phyloP scores from a whole-genome alignment of 306 rosid species.

The Castanea sativa region DNA sequence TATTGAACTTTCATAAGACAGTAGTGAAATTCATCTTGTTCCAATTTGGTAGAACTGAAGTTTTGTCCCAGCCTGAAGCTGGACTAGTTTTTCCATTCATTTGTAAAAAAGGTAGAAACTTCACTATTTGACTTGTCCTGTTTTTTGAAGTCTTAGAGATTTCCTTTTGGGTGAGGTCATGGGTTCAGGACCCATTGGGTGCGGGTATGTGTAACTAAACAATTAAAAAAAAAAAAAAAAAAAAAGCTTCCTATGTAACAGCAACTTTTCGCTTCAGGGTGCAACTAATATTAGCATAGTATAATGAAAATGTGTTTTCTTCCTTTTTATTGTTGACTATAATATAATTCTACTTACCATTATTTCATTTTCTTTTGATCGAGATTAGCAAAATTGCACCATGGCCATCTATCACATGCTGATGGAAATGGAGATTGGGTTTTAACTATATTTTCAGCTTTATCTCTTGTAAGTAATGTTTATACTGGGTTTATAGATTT shows the following conservation, averaged over 20 bases:
- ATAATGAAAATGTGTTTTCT: not conserved
- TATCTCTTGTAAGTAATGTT: slow-evolving; percentile 73
- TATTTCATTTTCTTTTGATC: slow-evolving; percentile 15
- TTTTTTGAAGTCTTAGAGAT: not conserved
- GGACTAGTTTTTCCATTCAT: not conserved
- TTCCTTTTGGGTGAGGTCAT: not conserved
- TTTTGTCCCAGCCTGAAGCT: not conserved
- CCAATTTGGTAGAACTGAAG: not conserved
- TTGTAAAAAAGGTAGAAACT: not conserved
- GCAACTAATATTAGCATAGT: not conserved
- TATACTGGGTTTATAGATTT: not conserved
- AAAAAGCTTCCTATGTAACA: not conserved
- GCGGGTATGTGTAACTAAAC: too few species aligned
- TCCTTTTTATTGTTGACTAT: slow-evolving; percentile 17
- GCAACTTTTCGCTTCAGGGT: not conserved
- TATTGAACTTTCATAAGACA: not conserved
- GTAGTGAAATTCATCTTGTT: not conserved
- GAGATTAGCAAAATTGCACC: slow-evolving; percentile 85
- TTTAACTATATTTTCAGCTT: slow-evolving; percentile 75
- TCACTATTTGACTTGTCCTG: not conserved
- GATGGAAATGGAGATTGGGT: slow-evolving; percentile 99
- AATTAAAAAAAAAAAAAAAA: too few species aligned
- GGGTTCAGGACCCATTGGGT: too few species aligned
- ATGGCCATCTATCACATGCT: slow-evolving; percentile 82
- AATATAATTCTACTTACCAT: slow-evolving; percentile 7